Evolutionary conservation across 2,329 filamentous ascomycete species (phyloP).

Genomic region (Hymenoscyphus fraxineus): DNA sequence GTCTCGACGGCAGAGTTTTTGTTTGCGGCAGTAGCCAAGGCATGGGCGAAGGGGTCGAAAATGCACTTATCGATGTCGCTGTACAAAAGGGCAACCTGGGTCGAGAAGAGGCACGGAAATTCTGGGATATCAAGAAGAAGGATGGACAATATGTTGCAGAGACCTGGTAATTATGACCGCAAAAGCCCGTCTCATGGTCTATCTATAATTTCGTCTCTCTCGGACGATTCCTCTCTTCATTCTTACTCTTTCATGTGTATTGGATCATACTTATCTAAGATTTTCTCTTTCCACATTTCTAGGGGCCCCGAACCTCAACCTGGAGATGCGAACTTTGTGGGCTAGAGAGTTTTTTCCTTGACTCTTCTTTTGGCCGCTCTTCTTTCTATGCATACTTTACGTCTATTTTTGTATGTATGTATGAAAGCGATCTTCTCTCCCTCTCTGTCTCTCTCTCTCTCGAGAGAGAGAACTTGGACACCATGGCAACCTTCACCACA

Average conservation of each 20-base stretch:
- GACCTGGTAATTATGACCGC: constrained; percentile 49
- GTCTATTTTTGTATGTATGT: no score
- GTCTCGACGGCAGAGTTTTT: constrained; percentile 91
- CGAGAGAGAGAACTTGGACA: no score
- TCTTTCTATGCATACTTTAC: neutral
- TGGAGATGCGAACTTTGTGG: neutral
- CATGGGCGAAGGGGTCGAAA: constrained; percentile 95
- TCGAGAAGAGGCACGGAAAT: constrained; percentile 74
- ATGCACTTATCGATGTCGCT: constrained; percentile 81
- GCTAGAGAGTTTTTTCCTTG: neutral
- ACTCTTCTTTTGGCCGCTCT: neutral
- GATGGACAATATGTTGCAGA: constrained; percentile 94
- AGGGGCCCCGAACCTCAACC: neutral
- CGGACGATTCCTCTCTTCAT: neutral
- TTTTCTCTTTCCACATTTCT: neutral
- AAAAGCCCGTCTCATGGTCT: neutral
- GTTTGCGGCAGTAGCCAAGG: constrained; percentile 93
- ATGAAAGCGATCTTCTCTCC: no score
- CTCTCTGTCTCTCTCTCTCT: no score
- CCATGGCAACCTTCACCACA: no score
- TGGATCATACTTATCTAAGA: neutral
- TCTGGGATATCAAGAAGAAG: constrained; percentile 89
- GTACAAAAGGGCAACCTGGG: constrained; percentile 90
- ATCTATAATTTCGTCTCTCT: neutral
- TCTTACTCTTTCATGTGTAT: neutral